Evolutionary conservation across 495 filamentous ascomycete genomes (phyloP).

Genomic region (Neurospora sp.): DNA sequence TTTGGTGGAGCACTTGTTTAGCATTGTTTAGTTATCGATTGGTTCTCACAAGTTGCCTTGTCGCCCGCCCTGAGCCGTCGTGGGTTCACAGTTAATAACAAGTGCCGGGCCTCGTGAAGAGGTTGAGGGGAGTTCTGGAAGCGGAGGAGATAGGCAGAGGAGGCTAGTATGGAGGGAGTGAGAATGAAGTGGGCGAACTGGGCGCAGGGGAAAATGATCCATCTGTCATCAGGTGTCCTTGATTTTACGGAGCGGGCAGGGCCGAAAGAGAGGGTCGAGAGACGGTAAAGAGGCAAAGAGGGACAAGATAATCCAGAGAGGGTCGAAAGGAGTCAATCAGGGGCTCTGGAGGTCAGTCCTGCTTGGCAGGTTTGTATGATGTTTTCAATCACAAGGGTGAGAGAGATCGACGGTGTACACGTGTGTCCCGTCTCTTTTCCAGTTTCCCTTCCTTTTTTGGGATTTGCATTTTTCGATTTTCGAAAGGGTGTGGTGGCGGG

Average conservation of each 20-base stretch:
- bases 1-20: background rate
- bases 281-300: too few relatives aligned
- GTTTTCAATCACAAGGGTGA: background rate
- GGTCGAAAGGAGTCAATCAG: background rate
- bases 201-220: background rate
- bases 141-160: background rate
- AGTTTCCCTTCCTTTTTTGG: background rate
- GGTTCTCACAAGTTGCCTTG: background rate
- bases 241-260: background rate
- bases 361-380: background rate
- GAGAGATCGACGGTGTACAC: background rate
- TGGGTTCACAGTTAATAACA: background rate
- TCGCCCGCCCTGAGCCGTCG: background rate
- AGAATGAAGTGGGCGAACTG: background rate
- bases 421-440: background rate
- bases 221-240: background rate
- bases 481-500: background rate
- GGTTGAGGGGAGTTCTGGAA: background rate
- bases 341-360: background rate
- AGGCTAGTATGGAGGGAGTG: background rate
- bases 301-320: too few relatives aligned
- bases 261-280: background rate
- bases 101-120: too few relatives aligned
- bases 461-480: background rate
- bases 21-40: background rate